Evolutionary conservation across 2,329 filamentous ascomycete genomes (phyloP).

Genomic region (Atkinsonella texensis): DNA sequence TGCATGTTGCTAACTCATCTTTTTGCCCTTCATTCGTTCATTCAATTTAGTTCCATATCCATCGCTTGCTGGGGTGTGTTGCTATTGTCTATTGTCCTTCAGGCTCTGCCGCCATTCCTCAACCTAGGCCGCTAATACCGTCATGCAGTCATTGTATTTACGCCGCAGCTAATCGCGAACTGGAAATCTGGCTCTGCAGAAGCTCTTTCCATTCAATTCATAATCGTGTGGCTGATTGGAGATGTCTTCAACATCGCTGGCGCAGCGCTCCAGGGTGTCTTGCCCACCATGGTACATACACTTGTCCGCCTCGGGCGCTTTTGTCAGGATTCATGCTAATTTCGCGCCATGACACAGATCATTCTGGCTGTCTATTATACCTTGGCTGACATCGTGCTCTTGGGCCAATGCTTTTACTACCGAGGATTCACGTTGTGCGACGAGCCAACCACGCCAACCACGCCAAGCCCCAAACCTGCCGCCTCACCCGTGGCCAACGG

Average conservation of each 20-base stretch:
- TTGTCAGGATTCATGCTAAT: neutral
- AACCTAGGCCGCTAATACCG: neutral
- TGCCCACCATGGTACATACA: conserved; percentile 70
- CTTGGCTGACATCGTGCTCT: conserved; percentile 75
- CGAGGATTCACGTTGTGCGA: conserved; percentile 64
- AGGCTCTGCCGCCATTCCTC: too few relatives aligned
- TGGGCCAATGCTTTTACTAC: conserved; percentile 92
- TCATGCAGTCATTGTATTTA: conserved; percentile 71
- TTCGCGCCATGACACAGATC: conserved; percentile 32
- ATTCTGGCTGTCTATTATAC: conserved; percentile 94
- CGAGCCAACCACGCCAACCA: conserved; percentile 29
- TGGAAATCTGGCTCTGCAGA: conserved; percentile 77
- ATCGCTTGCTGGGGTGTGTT: conserved; percentile 73
- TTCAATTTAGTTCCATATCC: conserved; percentile 60
- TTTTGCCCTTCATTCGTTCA: conserved; percentile 1
- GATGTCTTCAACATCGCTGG: conserved; percentile 96
- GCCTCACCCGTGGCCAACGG: conserved; percentile 16
- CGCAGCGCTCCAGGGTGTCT: conserved; percentile 78
- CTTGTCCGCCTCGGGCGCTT: neutral
- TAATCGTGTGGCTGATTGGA: conserved; percentile 83
- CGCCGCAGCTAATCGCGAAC: conserved; percentile 92
- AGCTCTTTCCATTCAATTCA: conserved; percentile 80
- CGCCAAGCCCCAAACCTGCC: conserved; percentile 28
- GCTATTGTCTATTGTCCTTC: too few relatives aligned
- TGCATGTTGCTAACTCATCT: neutral